Evolutionary conservation across 1,284 basidiomycete species (phyloP).

Genomic region (Cryptococcus maquisensis): DNA sequence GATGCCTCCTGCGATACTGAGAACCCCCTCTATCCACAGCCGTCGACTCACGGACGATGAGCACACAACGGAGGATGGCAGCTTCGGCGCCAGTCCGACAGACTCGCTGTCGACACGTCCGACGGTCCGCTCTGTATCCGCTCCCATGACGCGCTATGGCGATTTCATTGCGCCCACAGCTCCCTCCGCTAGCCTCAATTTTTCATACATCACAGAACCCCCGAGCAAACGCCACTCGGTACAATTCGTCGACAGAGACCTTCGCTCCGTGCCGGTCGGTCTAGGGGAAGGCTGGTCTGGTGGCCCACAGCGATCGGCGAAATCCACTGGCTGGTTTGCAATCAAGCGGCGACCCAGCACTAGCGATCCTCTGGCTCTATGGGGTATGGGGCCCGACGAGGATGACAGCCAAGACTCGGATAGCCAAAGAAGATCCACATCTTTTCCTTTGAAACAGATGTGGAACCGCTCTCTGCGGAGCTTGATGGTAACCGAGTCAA

Average conservation of each 20-base stretch:
- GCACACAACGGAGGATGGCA: not conserved
- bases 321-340: conserved; percentile 12
- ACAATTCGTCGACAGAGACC: conserved; percentile 13
- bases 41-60: not conserved
- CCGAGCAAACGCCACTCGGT: not conserved
- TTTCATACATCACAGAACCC: not conserved
- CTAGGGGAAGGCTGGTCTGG: conserved; percentile 43
- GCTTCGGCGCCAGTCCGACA: not conserved
- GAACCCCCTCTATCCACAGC: not conserved
- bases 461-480: conserved; percentile 25
- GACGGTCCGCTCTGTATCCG: not conserved
- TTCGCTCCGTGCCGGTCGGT: conserved; percentile 33
- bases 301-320: conserved; percentile 12
- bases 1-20: not conserved
- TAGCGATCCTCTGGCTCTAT: conserved; percentile 22
- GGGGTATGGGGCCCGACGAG: conserved; percentile 6
- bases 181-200: not conserved
- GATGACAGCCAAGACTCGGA: not conserved
- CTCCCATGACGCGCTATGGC: not conserved
- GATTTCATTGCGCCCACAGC: not conserved
- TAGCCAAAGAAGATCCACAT: not conserved
- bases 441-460: conserved; percentile 12
- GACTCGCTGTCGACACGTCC: not conserved
- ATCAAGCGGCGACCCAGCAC: not conserved
- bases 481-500: conserved; percentile 7